phyloP scores from a whole-genome alignment of 129 eudicot species.

The Pittosporum tobira region DNA sequence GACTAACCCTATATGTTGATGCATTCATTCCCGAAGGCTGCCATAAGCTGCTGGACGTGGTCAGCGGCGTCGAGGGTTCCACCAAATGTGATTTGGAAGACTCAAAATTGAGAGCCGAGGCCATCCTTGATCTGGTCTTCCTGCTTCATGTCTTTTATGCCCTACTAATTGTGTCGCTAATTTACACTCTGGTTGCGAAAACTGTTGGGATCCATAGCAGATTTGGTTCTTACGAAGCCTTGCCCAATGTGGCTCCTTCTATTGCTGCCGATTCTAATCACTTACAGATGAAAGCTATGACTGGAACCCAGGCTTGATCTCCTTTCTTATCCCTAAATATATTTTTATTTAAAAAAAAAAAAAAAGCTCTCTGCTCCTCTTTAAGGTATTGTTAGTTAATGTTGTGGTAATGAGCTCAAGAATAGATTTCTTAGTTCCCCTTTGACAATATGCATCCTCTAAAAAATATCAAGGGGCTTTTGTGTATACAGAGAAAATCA shows the following conservation, averaged over 20 bases:
- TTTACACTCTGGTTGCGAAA: slow-evolving; percentile 46
- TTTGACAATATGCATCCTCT: background rate
- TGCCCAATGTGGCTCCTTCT: slow-evolving; percentile 36
- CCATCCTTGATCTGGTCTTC: slow-evolving; percentile 67
- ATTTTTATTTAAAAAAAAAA: no score
- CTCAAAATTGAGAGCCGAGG: slow-evolving; percentile 69
- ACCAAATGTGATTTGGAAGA: slow-evolving; percentile 84
- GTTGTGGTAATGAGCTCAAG: background rate
- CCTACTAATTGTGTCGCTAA: slow-evolving; percentile 34
- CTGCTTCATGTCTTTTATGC: slow-evolving; percentile 61
- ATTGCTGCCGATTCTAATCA: slow-evolving; percentile 40
- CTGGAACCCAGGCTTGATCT: slow-evolving; percentile 71
- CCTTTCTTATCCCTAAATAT: background rate
- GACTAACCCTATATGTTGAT: slow-evolving; percentile 67
- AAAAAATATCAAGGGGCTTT: background rate
- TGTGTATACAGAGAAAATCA: slow-evolving; percentile 3
- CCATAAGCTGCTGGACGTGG: slow-evolving; percentile 76
- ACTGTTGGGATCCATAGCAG: slow-evolving; percentile 46
- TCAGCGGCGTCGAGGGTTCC: slow-evolving; percentile 77
- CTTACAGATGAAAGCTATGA: slow-evolving; percentile 75
- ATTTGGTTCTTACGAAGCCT: slow-evolving; percentile 69
- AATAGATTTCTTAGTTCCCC: background rate
- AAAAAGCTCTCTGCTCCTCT: background rate
- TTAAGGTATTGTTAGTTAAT: background rate
- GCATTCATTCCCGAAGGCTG: slow-evolving; percentile 91